phyloP scores from a whole-genome alignment of 345 rosid species.

The Eutrema japonicum region DNA sequence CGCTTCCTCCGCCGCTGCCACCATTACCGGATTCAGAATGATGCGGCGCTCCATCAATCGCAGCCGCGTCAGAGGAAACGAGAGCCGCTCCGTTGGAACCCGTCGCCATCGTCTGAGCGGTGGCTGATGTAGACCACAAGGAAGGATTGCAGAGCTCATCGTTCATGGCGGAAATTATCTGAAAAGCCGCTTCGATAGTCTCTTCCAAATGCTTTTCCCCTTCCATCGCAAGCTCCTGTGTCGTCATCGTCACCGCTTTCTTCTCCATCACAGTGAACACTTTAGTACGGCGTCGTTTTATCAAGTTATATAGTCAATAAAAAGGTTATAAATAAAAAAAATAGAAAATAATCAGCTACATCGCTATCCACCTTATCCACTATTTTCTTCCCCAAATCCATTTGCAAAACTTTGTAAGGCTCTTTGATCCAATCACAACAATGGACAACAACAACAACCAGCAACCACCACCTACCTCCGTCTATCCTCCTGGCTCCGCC shows the following conservation, averaged over 20 bases:
- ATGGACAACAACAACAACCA: constrained; percentile 52
- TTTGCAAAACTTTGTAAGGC: constrained; percentile 22
- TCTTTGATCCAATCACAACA: constrained; percentile 48
- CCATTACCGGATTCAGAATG: constrained; percentile 54
- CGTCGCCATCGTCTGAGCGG: constrained; percentile 27
- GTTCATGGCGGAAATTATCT: constrained; percentile 85
- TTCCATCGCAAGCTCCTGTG: constrained; percentile 84
- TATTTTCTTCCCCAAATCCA: constrained; percentile 20
- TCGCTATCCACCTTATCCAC: constrained; percentile 47
- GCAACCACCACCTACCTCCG: constrained; percentile 55
- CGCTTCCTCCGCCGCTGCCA: constrained; percentile 53
- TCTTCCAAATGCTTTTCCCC: constrained; percentile 90
- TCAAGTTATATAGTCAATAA: not conserved
- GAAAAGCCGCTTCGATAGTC: constrained; percentile 83
- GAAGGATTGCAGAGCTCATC: constrained; percentile 93
- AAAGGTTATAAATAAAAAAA: not conserved
- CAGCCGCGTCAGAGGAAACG: constrained; percentile 52
- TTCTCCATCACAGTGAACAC: constrained; percentile 38
- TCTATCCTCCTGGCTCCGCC: constrained; percentile 53
- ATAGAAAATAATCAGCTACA: constrained; percentile 39
- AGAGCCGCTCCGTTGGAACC: constrained; percentile 42
- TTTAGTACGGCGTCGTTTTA: not conserved
- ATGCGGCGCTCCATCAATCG: constrained; percentile 49
- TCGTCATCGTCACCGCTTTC: constrained; percentile 49
- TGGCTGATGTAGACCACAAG: constrained; percentile 69